These are phyloP conservation scores for Conringia planisiliqua DNA, from an alignment of 345 rosid genomes.

Conservation along the genomic window DNA sequence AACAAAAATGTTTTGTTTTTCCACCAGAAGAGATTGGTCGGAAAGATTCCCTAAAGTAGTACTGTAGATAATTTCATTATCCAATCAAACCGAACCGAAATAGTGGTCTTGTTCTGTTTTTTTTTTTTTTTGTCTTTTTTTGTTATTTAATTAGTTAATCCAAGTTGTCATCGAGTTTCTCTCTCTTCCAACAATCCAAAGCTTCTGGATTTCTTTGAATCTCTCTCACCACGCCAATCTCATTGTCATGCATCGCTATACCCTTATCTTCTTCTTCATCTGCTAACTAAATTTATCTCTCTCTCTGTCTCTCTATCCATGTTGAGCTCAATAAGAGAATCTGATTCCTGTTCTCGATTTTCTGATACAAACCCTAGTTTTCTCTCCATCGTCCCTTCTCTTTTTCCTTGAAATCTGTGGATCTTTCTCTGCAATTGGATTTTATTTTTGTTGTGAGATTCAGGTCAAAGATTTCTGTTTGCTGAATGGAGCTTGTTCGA, in stretches of 20 bases:
- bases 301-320: neutral
- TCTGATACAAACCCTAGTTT: conserved; percentile 1
- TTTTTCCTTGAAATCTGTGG: neutral
- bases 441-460: neutral
- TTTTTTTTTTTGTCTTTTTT: too few relatives aligned
- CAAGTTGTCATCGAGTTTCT: neutral
- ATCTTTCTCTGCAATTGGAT: neutral
- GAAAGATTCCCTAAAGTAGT: too few relatives aligned
- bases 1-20: too few relatives aligned
- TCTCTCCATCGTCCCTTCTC: neutral
- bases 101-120: too few relatives aligned
- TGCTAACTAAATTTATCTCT: neutral
- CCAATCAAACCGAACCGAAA: too few relatives aligned
- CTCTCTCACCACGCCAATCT: conserved; percentile 2
- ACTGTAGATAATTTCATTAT: too few relatives aligned
- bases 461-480: neutral
- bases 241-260: conserved; percentile 17
- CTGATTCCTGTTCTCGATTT: neutral
- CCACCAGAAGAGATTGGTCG: too few relatives aligned
- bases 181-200: neutral
- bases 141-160: too few relatives aligned
- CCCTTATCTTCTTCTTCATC: conserved; percentile 16
- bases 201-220: neutral
- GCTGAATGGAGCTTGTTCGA: conserved; percentile 48
- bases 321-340: neutral